A percentile compares a stretch with the other conserved stretches of the same genome.
Evolutionary conservation across 805 yeast genomes (phyloP).

Genomic region (Lipomyces yamanashiensis): DNA sequence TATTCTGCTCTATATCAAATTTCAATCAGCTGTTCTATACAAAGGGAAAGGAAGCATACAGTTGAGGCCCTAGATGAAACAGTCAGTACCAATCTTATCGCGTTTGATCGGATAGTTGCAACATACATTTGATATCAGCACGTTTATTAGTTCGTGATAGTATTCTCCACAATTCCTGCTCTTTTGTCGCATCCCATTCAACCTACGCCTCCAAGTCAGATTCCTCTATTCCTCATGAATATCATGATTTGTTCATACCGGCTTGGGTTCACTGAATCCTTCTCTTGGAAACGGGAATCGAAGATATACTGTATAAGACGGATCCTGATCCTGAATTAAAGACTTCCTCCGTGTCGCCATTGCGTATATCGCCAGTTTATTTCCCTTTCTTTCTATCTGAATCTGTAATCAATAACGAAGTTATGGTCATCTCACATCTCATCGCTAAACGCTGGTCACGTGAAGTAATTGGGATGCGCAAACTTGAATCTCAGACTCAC

Average conservation of each 20-base stretch:
- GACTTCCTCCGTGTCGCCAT: not conserved
- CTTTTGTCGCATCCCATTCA: conserved; percentile 45
- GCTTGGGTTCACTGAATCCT: conserved; percentile 50
- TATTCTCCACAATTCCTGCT: conserved; percentile 44
- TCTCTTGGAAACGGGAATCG: conserved; percentile 51
- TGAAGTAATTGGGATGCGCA: not conserved
- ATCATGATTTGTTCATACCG: conserved; percentile 32
- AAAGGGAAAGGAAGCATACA: conserved; percentile 41
- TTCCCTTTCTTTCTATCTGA: too few relatives aligned
- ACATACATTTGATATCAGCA: conserved; percentile 45
- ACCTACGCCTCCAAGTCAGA: conserved; percentile 25
- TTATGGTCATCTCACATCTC: not conserved
- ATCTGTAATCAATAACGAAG: too few relatives aligned
- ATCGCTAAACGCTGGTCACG: not conserved
- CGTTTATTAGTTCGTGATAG: conserved; percentile 45
- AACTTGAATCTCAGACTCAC: not conserved
- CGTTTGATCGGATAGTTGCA: not conserved
- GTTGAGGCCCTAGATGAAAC: conserved; percentile 42
- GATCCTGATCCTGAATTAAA: not conserved
- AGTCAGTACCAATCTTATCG: conserved; percentile 16
- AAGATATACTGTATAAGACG: conserved; percentile 48
- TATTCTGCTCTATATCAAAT: conserved; percentile 41
- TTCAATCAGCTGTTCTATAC: conserved; percentile 36
- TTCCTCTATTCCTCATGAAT: not conserved
- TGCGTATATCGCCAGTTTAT: too few relatives aligned